phyloP scores from a whole-genome alignment of 1,284 basidiomycete species.

The Termitomyces sp. region DNA sequence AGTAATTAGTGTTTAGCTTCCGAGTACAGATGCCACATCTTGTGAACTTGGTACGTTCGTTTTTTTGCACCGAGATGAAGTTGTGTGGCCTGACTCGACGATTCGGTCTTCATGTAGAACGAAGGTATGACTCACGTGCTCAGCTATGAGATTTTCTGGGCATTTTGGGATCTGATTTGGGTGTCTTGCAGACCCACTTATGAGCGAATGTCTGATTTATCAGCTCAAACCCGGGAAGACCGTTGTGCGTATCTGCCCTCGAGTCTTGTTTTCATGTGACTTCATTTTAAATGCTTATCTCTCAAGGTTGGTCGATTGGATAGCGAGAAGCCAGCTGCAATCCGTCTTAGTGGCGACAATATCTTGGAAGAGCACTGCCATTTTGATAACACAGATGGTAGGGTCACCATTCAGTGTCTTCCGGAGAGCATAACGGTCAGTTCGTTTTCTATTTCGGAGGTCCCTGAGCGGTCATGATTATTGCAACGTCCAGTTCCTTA shows the following conservation, averaged over 20 bases:
- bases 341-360: constrained; percentile 88
- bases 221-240: constrained; percentile 58
- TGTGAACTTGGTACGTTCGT: constrained; percentile 78
- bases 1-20: constrained; percentile 12
- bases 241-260: constrained; percentile 5
- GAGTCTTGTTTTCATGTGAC: constrained; percentile 4
- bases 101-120: constrained; percentile 53
- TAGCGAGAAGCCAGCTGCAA: constrained; percentile 76
- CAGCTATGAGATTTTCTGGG: not conserved
- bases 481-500: constrained; percentile 62
- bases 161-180: constrained; percentile 8
- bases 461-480: not conserved
- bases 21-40: constrained; percentile 80
- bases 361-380: constrained; percentile 91
- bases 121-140: constrained; percentile 53
- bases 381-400: constrained; percentile 84
- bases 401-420: constrained; percentile 77
- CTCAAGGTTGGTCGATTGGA: constrained; percentile 76
- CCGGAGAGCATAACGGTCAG: constrained; percentile 81
- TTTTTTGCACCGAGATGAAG: not conserved
- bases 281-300: constrained; percentile 2
- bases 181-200: constrained; percentile 62
- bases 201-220: constrained; percentile 92
- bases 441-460: constrained; percentile 13
- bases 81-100: constrained; percentile 16